Percentiles rank a stretch among this genome's conserved stretches.
These are phyloP conservation scores for Aspergillus vadensis DNA, from an alignment of 2,329 filamentous ascomycete species.

Conservation along the genomic window DNA sequence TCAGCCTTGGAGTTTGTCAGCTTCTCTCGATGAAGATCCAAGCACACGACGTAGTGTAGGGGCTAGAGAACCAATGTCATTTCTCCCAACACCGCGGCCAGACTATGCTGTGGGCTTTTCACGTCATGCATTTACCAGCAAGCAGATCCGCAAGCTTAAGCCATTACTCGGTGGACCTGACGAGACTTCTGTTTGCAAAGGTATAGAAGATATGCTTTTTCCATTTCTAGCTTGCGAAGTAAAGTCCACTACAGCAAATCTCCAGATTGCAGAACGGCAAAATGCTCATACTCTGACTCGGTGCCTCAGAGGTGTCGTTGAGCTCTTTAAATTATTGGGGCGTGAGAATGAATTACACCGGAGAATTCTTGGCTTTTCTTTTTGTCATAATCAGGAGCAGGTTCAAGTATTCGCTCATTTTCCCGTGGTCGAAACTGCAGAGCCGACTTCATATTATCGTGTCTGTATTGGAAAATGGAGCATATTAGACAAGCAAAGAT, in stretches of 20 bases:
- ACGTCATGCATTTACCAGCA: neutral
- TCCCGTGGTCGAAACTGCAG: neutral
- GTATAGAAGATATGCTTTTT: neutral
- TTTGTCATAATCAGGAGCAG: neutral
- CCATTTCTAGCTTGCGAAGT: slow-evolving; percentile 8
- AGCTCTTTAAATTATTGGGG: neutral
- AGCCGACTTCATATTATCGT: neutral
- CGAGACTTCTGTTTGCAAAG: neutral
- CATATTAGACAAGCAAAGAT: neutral
- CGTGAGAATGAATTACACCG: slow-evolving; percentile 6
- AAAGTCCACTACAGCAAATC: too few relatives aligned
- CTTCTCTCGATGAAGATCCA: neutral
- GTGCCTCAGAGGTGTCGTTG: slow-evolving; percentile 5
- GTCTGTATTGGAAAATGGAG: neutral
- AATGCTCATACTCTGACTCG: slow-evolving; percentile 9
- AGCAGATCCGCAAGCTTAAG: neutral
- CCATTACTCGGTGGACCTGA: neutral
- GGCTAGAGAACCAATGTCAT: too few relatives aligned
- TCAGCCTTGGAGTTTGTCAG: neutral
- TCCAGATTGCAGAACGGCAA: neutral
- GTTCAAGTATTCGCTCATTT: slow-evolving; percentile 9
- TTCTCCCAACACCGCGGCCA: neutral
- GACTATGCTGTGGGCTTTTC: slow-evolving; percentile 9
- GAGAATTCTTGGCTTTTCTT: slow-evolving; percentile 8
- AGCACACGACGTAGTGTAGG: neutral